Base-by-base conservation (phyloP, 1,139 yeast genomes). In the Pichia sp. region DNA sequence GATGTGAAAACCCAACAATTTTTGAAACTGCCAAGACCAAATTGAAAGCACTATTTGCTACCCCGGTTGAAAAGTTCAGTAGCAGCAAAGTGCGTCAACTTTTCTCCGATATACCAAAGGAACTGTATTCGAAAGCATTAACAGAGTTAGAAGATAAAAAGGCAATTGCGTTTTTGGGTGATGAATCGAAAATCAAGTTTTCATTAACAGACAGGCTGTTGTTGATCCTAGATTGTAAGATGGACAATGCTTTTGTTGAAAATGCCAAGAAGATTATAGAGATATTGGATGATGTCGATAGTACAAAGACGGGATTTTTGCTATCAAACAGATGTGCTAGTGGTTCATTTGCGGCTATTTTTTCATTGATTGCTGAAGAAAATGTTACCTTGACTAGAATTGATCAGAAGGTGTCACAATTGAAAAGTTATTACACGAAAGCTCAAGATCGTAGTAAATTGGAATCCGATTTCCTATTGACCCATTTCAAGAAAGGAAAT, bases 361-460 rank as follows among this genome's bases (percentile, higher is more conserved):
- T 83, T 35, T 73, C 75, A 42, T 54, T 73, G 33, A 49, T 78
- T 16, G 68, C 77, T 1, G 55, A 62, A 11, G 56, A 62, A 1
- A 54, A 61, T 16, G 54, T 75, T 3, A 65, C 65, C 4, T 50
- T 81, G 23, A 67, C 72, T 1, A 72, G 85, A 44, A 67, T 81
- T 27, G 85, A 81, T 52, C 73, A 71, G 46, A 61, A 70, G 8
- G 68, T 74, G 40, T 70, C 67, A 9, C 56, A 58, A 16, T 55
- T 68, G 10, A 67, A 67, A 16, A 80, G 83, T 0, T 81, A 82
- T 55, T 80, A 76, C 46, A 79, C 88, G 0, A 67, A 88, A 51
- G 64, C 73, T 10, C 68, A 80, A 33, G 86, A 81, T 51, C 75
- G 77, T 51, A 75, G 77, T 27, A 74, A 73, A 49, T 66, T 81